Evolutionary conservation across 129 eudicot species (phyloP).

Genomic region (Rutidosis leptorrhynchoides): DNA sequence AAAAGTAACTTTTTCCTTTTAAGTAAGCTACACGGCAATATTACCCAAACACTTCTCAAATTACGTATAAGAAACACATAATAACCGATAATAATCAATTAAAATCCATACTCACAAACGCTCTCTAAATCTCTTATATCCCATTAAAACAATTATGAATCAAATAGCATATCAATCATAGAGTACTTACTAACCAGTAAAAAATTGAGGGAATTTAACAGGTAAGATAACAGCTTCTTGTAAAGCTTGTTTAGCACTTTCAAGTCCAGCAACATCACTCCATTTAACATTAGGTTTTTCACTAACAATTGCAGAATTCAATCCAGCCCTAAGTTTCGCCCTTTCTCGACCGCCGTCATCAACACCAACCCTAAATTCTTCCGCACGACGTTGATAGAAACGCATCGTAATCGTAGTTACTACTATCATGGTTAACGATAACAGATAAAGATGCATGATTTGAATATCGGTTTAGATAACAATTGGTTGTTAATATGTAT

Average conservation of each 20-base stretch:
- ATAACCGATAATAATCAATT: too few species aligned
- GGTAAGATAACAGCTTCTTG: conserved; percentile 83
- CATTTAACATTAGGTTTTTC: conserved; percentile 83
- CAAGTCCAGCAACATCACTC: conserved; percentile 80
- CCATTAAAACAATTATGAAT: not conserved
- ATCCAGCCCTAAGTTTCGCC: conserved; percentile 58
- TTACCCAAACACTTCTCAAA: too few species aligned
- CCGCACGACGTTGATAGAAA: conserved; percentile 72
- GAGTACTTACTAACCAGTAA: conserved; percentile 67
- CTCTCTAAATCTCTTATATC: too few species aligned
- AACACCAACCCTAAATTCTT: conserved; percentile 64
- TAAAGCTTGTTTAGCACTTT: conserved; percentile 80
- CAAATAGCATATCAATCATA: not conserved
- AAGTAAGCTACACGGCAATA: too few species aligned
- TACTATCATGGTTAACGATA: too few species aligned
- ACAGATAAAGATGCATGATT: too few species aligned
- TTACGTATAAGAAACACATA: too few species aligned
- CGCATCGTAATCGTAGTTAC: conserved; percentile 73
- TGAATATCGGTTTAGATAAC: too few species aligned
- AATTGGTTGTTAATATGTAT: too few species aligned
- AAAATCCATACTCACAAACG: too few species aligned
- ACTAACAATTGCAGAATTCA: conserved; percentile 65
- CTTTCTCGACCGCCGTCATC: conserved; percentile 71
- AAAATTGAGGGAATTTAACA: conserved; percentile 74
- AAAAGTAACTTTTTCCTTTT: too few species aligned